Base-by-base conservation (phyloP, 768 basidiomycete genomes). In the Rhizopogon vulgaris region DNA sequence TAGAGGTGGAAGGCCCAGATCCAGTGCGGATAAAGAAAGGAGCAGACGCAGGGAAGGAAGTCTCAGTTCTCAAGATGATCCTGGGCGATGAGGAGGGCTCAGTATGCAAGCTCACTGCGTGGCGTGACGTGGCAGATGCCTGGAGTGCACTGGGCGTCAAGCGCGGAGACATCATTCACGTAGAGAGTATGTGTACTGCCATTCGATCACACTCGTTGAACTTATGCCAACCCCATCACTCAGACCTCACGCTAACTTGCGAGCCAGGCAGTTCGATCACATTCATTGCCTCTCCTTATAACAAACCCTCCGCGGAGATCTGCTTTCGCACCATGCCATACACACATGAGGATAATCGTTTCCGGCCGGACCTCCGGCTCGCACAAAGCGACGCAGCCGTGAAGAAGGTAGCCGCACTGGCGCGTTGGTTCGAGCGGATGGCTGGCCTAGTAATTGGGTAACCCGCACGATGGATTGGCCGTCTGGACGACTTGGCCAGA, bases 301-400 rank as follows among this genome's bases (percentile, higher is more conserved):
- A 83, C 24, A 79, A 77, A 42, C 84, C 87, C 1, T 69, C 64
- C 47, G 62, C 82, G 42, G 75, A 83, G 56, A 83, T 91, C 14
- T 92, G 90, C 62, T 92, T 85, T 67, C 81, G 90, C 17, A 84
- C 87, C 6, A 78, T 91, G 78, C 85, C 87, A 2, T 75, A 78
- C 56, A 72, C 75, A 1, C 73, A 72, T 27, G 76, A 79, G 54
- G 87, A 91, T 62, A 69, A 70, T 15, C 72, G 72, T 5, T 68
- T 87, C 5, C 77, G 87, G 6, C 88, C 90, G 15, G 90, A 92
- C 65, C 65, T 90, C 38, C 74, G 87, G 32, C 71, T 92, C 3
- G 86, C 82, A 1, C 70, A 72, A 53, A 87, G 82, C 52, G 88
- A 91, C 51, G 78, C 81, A 8, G 76, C 74, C 7, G 84, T 91